Evolutionary conservation across 176 grass and related monocot species (phyloP).

Genomic region (Oryza longistaminata): DNA sequence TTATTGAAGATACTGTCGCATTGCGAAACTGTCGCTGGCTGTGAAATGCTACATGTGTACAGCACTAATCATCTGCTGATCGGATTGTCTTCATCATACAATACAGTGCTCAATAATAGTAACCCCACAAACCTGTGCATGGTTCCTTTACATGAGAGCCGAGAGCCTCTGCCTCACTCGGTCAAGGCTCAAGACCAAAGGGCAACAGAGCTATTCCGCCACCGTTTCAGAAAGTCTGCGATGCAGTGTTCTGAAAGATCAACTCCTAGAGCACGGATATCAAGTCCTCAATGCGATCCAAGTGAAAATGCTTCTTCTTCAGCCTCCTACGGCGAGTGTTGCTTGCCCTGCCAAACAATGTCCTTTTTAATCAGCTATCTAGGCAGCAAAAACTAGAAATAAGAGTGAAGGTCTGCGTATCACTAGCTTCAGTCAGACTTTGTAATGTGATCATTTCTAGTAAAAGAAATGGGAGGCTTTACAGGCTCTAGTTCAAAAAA

Average conservation of each 20-base stretch:
- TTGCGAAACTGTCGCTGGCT: background rate
- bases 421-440: background rate
- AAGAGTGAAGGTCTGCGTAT: background rate
- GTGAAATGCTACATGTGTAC: background rate
- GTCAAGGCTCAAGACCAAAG: background rate
- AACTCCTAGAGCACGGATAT: slow-evolving; percentile 51
- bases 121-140: background rate
- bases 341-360: slow-evolving; percentile 50
- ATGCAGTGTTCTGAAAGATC: background rate
- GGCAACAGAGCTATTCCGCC: background rate
- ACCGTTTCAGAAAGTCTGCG: background rate
- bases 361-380: background rate
- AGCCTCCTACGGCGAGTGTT: slow-evolving; percentile 67
- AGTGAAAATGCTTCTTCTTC: slow-evolving; percentile 65
- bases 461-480: too few relatives aligned
- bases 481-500: too few relatives aligned
- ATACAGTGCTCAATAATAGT: background rate
- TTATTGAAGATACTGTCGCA: background rate
- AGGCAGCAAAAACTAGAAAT: background rate
- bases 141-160: background rate
- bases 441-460: too few relatives aligned
- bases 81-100: background rate
- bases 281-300: slow-evolving; percentile 41
- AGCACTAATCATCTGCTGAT: background rate
- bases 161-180: background rate